Evolutionary conservation across 2,329 filamentous ascomycete species (phyloP).

Genomic region (Elsinoe arachidis): DNA sequence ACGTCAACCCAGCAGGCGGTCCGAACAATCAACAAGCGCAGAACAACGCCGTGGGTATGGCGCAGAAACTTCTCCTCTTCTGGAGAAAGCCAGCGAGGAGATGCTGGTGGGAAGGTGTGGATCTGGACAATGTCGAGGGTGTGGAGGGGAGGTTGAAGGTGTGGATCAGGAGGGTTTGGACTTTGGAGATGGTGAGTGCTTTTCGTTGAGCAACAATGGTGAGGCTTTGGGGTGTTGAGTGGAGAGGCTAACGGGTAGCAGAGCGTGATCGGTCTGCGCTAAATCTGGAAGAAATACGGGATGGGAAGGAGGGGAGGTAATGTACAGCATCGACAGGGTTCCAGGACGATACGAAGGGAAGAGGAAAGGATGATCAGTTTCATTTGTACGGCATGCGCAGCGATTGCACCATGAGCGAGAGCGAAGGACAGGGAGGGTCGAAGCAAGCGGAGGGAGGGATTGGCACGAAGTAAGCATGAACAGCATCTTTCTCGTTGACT

Average conservation of each 20-base stretch:
- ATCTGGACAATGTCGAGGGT: slow-evolving; percentile 80
- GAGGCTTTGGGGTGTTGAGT: neutral
- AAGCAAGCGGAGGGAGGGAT: neutral
- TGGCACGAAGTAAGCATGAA: slow-evolving; percentile 1
- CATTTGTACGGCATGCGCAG: slow-evolving; percentile 5
- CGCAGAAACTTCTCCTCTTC: slow-evolving; percentile 92
- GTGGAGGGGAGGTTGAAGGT: slow-evolving; percentile 90
- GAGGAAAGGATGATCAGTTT: neutral
- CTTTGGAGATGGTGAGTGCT: slow-evolving; percentile 72
- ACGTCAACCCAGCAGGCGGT: slow-evolving; percentile 31
- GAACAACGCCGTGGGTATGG: slow-evolving; percentile 83
- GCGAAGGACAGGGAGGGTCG: neutral
- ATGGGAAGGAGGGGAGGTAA: neutral
- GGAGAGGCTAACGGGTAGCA: slow-evolving; percentile 11
- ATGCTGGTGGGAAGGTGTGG: slow-evolving; percentile 99
- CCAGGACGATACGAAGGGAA: neutral
- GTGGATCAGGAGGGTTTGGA: slow-evolving; percentile 98
- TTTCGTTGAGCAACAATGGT: neutral
- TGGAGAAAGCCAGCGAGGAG: slow-evolving; percentile 94
- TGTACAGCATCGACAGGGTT: neutral
- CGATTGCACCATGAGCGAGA: neutral
- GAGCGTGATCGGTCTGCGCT: slow-evolving; percentile 23
- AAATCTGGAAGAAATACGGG: neutral
- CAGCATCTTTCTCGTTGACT: neutral
- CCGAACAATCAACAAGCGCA: slow-evolving; percentile 39